These are phyloP conservation scores for Triticum dicoccoides DNA, from an alignment of 176 grass and related monocot genomes.

Conservation along the genomic window DNA sequence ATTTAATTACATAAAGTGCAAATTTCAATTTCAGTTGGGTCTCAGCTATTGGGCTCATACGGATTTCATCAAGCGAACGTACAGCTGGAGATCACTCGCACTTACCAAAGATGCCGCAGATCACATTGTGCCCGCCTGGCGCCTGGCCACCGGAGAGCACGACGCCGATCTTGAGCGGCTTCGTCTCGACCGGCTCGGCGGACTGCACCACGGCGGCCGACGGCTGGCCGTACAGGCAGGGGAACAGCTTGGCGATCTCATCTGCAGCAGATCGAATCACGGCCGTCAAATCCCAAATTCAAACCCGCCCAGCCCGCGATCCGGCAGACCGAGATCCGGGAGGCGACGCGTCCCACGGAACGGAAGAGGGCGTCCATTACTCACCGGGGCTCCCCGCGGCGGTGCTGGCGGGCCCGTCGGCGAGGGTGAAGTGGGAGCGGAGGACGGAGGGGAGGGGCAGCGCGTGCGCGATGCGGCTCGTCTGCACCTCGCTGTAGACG, in stretches of 20 bases:
- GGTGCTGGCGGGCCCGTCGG: slow-evolving; percentile 70
- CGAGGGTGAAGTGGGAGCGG: slow-evolving; percentile 49
- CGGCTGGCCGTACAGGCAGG: slow-evolving; percentile 75
- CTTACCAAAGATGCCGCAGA: slow-evolving; percentile 93
- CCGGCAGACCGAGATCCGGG: neutral
- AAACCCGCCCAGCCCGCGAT: slow-evolving; percentile 8
- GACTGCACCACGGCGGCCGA: slow-evolving; percentile 64
- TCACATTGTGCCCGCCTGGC: slow-evolving; percentile 95
- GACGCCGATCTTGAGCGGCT: slow-evolving; percentile 73
- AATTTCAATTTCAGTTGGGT: neutral
- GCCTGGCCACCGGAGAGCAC: slow-evolving; percentile 95
- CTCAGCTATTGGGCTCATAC: neutral
- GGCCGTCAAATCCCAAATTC: neutral
- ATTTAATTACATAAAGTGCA: neutral
- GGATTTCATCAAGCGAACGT: neutral
- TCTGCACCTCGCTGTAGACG: slow-evolving; percentile 98
- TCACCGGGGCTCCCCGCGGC: slow-evolving; percentile 76
- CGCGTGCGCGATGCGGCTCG: slow-evolving; percentile 66
- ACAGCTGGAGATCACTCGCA: neutral
- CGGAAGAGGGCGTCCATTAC: neutral
- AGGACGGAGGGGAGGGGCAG: slow-evolving; percentile 83
- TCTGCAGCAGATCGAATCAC: slow-evolving; percentile 45
- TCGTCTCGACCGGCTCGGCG: neutral
- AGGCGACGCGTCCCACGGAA: neutral
- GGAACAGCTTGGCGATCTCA: slow-evolving; percentile 96